Evolutionary conservation across 2,329 filamentous ascomycete genomes (phyloP).

Genomic region (Aplosporella prunicola): DNA sequence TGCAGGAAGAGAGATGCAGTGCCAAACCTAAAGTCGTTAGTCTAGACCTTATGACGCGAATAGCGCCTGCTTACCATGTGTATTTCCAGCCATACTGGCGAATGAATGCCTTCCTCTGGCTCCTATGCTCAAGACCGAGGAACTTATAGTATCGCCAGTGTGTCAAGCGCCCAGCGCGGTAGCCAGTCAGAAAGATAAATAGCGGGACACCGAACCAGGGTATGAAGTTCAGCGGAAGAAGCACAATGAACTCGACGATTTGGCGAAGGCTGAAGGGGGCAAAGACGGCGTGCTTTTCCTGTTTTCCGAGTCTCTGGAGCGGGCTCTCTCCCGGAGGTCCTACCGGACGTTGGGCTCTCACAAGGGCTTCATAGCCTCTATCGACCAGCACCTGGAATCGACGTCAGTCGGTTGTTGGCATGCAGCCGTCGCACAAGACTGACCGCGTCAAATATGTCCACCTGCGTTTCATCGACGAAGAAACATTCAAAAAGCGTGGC

Average conservation of each 20-base stretch:
- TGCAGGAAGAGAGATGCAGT: conserved; percentile 75
- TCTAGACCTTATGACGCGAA: neutral
- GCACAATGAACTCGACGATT: conserved; percentile 67
- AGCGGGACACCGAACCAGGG: conserved; percentile 73
- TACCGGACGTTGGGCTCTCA: conserved; percentile 42
- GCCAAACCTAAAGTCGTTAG: conserved; percentile 53
- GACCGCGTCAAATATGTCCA: conserved; percentile 73
- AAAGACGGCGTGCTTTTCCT: conserved; percentile 66
- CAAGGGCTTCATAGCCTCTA: conserved; percentile 53
- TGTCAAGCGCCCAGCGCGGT: conserved; percentile 75
- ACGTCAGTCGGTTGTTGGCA: neutral
- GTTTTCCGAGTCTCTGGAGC: conserved; percentile 73
- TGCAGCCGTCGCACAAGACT: conserved; percentile 1
- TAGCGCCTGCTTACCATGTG: conserved; percentile 51
- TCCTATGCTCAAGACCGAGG: conserved; percentile 60
- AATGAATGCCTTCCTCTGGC: conserved; percentile 63
- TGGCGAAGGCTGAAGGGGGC: conserved; percentile 86
- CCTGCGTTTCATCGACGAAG: conserved; percentile 60
- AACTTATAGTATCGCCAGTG: conserved; percentile 88
- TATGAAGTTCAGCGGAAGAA: conserved; percentile 69
- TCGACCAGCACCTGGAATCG: conserved; percentile 58
- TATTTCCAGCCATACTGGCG: conserved; percentile 67
- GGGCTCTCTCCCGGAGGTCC: conserved; percentile 62
- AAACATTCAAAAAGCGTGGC: conserved; percentile 46
- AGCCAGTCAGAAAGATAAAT: conserved; percentile 82